These are phyloP conservation scores for Globisporangium splendens DNA, from an alignment of 352 stramenopile genomes.

Conservation along the genomic window DNA sequence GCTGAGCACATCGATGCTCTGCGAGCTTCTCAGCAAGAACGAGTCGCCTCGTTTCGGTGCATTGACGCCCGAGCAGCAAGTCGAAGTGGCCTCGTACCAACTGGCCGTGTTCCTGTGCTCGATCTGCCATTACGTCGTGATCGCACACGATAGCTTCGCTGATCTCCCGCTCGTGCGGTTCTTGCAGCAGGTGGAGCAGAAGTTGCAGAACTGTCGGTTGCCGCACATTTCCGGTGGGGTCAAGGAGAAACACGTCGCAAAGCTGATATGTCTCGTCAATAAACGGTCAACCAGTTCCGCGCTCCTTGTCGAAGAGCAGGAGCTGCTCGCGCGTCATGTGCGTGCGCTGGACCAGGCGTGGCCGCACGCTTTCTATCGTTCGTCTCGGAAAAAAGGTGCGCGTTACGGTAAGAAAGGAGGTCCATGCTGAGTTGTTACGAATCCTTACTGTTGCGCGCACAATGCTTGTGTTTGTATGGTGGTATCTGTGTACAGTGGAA, in stretches of 20 bases:
- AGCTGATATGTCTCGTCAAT: constrained; percentile 62
- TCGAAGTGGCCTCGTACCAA: constrained; percentile 58
- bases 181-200: constrained; percentile 44
- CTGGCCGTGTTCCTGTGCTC: constrained; percentile 63
- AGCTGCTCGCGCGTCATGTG: constrained; percentile 31
- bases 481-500: constrained; percentile 17
- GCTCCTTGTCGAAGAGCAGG: constrained; percentile 27
- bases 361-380: constrained; percentile 19
- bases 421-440: too few species aligned
- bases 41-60: constrained; percentile 51
- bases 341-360: constrained; percentile 34
- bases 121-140: constrained; percentile 75
- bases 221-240: constrained; percentile 51
- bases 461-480: constrained; percentile 7
- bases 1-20: constrained; percentile 55
- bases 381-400: background rate
- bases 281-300: constrained; percentile 24
- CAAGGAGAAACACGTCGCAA: constrained; percentile 49
- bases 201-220: constrained; percentile 52
- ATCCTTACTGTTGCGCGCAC: too few species aligned
- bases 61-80: constrained; percentile 58
- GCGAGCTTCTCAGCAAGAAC: constrained; percentile 40
- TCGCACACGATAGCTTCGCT: constrained; percentile 50
- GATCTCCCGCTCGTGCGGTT: constrained; percentile 39
- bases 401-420: too few species aligned